Base-by-base conservation (phyloP, 192 early-diverging fungal species). In the Martensiomyces pterosporus region DNA sequence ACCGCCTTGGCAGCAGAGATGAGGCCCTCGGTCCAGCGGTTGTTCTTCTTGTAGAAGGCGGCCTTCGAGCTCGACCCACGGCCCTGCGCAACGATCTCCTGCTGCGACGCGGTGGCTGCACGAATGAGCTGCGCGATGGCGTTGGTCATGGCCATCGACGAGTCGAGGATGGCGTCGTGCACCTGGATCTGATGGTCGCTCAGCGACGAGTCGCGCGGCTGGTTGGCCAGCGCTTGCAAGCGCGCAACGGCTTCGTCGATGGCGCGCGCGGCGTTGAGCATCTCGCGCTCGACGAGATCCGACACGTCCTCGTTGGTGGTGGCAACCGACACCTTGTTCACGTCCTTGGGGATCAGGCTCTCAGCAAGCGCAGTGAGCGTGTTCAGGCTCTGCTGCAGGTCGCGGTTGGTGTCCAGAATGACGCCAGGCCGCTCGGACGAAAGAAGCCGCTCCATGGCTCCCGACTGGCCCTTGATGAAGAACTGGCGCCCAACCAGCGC, bases 11-110 rank as follows among this genome's bases (percentile, higher is more conserved):
- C 96, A 0, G 96, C 96, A 5, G 90, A 91, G 49, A 99, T 94
- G 14, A 99, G 79, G 18, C 96, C 96, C 63, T 99, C 96, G 4
- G 94, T 99, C 96, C 96, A 99, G 49, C 93, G 89, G 80, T 99
- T 96, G 79, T 99, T 91, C 79, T 99, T 99, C 71, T 97, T 97
- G 81, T 99, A 99, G 67, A 97, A 97, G 1, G 89, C 91, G 1
- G 84, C 83, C 44, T 81, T 86, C 10, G 88, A 81, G 34, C 82
- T 83, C 0, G 80, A 62, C 3, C 91, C 92, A 34, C 88, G 80
- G 16, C 92, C 92, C 63, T 97, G 89, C 0, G 88, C 83, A 4
- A 96, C 96, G 80, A 96, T 93, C 74, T 99, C 96, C 66, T 94
- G 86, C 75, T 99, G 96, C 18, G 91, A 90, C 26, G 84, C 90